Base-by-base conservation (phyloP, 306 rosid genomes). In the Ziziphus jujuba region DNA sequence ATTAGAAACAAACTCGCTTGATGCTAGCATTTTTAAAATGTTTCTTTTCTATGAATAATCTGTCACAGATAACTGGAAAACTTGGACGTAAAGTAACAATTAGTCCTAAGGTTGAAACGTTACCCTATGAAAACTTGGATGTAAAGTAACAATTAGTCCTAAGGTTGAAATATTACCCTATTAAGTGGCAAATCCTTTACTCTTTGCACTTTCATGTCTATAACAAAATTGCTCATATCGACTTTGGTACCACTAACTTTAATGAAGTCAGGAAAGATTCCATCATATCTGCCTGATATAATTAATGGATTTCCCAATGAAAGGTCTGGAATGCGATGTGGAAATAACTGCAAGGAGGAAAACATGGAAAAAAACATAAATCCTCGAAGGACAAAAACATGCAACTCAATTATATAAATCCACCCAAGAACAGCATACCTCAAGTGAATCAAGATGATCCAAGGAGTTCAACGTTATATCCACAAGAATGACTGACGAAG, bases 231-330 rank as follows among this genome's bases (percentile, higher is more conserved):
- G 78, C 80, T 85, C 89, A 57, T 82, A 78, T 93, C 92, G 36
- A 96, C 89, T 78, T 81, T 73, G 74, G 79, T 86, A 66, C 99
- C 97, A 40, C 78, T 70, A 43, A 88, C 82, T 83, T 81, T 79
- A 50, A 93, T 54, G 22, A 70, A 63, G 31, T 79, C 79, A 7
- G 99, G 96, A 79, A 93, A 79, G 50, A 72, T 65, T 75, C 99
- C 96, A 68, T 79, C 79, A 60, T 81, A 93, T 90, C 97, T 84
- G 66, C 97, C 99, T 23, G 99, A 90, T 76, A 93, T 51, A 43
- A 93, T 82, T 81, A 93, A 76, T 20, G 95, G 95, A 78, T 76
- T 81, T 75, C 69, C 87, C 66, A 63, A 76, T 51, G 95, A 87
- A 73, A 93, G 87, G 85, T 93, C 97, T 5, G 88, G 96, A 44